These are phyloP conservation scores for Neoboletus brunneissimus DNA, from an alignment of 768 basidiomycete genomes.

Conservation along the genomic window DNA sequence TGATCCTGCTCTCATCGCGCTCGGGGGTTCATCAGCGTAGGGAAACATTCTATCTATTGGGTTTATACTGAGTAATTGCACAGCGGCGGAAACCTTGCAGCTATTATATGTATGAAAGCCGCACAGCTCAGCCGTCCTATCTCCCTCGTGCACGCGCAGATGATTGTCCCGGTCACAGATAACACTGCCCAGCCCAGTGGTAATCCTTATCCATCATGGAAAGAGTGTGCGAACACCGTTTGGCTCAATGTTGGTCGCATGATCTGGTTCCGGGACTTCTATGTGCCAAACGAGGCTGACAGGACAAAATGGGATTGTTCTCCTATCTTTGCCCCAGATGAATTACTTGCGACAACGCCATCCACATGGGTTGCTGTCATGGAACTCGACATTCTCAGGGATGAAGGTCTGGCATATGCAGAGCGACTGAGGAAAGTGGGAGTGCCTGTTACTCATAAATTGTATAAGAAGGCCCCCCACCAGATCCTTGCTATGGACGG, in stretches of 20 bases:
- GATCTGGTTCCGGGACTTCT: conserved; percentile 71
- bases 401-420: conserved; percentile 66
- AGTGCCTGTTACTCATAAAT: conserved; percentile 50
- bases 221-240: conserved; percentile 55
- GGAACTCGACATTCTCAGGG: conserved; percentile 67
- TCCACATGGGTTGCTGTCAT: conserved; percentile 64
- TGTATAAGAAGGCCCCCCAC: conserved; percentile 67
- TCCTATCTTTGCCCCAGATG: conserved; percentile 64
- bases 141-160: conserved; percentile 56
- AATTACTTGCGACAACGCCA: conserved; percentile 50
- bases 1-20: conserved; percentile 53
- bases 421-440: conserved; percentile 54
- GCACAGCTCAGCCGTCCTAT: conserved; percentile 46
- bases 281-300: conserved; percentile 61
- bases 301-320: conserved; percentile 69
- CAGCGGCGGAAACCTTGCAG: conserved; percentile 73
- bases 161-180: conserved; percentile 74
- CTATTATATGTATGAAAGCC: conserved; percentile 66
- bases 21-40: conserved; percentile 74
- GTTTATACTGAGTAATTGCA: neutral
- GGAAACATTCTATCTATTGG: neutral
- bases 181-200: conserved; percentile 56
- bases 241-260: conserved; percentile 63
- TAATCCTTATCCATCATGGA: conserved; percentile 49
- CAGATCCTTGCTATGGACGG: conserved; percentile 76